These are phyloP conservation scores for Vigna trinervia DNA, from an alignment of 306 rosid genomes.

Conservation along the genomic window DNA sequence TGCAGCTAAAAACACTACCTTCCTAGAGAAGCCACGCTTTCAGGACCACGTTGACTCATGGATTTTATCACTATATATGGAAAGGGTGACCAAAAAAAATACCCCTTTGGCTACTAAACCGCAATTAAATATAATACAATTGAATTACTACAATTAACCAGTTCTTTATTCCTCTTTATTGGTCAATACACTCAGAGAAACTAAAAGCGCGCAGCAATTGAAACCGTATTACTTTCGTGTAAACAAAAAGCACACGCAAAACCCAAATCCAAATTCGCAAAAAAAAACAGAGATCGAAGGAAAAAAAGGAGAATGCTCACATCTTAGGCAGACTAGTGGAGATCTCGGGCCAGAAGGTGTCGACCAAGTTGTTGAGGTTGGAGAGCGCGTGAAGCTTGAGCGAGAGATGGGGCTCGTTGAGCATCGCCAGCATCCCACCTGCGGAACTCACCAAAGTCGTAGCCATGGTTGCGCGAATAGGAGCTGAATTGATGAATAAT, in stretches of 20 bases:
- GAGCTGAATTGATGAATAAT: conserved; percentile 9
- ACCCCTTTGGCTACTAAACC: background rate
- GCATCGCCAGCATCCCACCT: conserved; percentile 96
- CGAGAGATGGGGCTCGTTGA: conserved; percentile 76
- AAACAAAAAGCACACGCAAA: conserved; percentile 11
- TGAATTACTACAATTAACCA: background rate
- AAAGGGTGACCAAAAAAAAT: conserved; percentile 6
- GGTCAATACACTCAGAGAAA: background rate
- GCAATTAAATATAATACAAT: background rate
- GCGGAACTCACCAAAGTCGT: conserved; percentile 89
- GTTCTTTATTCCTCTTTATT: background rate
- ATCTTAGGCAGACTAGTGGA: conserved; percentile 93
- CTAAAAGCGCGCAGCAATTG: conserved; percentile 10
- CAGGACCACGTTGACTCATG: background rate
- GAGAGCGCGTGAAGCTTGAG: conserved; percentile 93
- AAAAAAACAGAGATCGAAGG: background rate
- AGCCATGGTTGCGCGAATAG: conserved; percentile 52
- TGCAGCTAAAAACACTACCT: conserved; percentile 1
- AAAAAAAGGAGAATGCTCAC: conserved; percentile 51
- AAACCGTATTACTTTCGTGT: background rate
- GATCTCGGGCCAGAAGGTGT: conserved; percentile 98
- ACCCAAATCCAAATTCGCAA: conserved; percentile 32
- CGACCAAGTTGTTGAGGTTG: conserved; percentile 89
- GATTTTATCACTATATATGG: background rate
- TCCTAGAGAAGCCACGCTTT: background rate